Base-by-base conservation (phyloP, 208 protist genomes). In the Crithidia expoeki region DNA sequence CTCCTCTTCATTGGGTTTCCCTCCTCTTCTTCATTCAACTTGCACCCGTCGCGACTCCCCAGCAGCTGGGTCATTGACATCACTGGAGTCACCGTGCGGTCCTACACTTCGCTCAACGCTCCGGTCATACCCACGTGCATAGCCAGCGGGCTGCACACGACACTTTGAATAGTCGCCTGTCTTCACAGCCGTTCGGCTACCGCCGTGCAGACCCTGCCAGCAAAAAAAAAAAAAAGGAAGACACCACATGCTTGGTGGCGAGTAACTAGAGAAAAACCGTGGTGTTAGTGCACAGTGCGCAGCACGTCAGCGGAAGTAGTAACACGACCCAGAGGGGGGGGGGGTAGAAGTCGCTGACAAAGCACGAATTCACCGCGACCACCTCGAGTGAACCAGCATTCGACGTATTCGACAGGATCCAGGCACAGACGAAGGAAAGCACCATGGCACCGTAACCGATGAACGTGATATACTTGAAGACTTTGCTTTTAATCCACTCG, bases 391-490 rank as follows among this genome's bases (percentile, higher is more conserved):
- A 51, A 17, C 50, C 21, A 21, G 0, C 5, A 4, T 23, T 55
- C 36, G 27, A 56, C 2, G 49, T 28, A 46, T 76, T 76, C 2
- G 68, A 65, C 53, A 84, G 53, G 58, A 83, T 75, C 72, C 73
- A 84, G 16, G 73, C 19, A 33, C 57, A 71, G 19, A 73, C 60
- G 4, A 79, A 27, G 11, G 71, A 71, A 4, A 85, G 59, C 79
- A 72, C 85, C 67, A 85, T 86, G 47, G 74, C 28, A 23, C 79
- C 80, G 67, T 82, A 85, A 34, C 44, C 62, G 1, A 51, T 36
- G 57, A 83, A 84, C 0, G 72, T 42, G 2, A 83, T 60, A 32
- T 19, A 73, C 1, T 65, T 79, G 60, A 90, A 86, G 34, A 67
- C 79, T 67, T 86, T 84, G 36, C 70, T 70, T 14, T 74, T 36